Evolutionary conservation across 2,329 filamentous ascomycete species (phyloP), one percentile per base, ranked within the genome.

Genomic region (Xylariaceae sp.): DNA sequence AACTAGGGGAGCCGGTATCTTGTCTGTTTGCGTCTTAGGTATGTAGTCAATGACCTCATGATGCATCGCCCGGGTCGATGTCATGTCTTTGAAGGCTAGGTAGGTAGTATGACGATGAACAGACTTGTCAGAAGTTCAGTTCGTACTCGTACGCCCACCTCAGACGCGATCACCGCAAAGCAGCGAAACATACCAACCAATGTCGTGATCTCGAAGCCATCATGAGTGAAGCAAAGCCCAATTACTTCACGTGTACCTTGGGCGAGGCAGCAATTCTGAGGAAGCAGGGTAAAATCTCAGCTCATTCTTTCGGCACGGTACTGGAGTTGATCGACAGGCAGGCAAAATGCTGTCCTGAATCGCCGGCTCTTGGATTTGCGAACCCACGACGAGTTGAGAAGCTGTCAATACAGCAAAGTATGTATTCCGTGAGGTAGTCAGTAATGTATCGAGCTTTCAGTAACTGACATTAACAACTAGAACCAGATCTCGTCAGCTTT

Each of bases 211-310:
- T 50, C 37, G 10, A 55, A 11, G 44, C 42, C 23, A 55, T 10
- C 10, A 66, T 64, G 64, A 50, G 30, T 9, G 39, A 39, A 34
- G 9, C 37, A 13, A 55, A 68, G 9, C 56, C 66, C 8, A 84
- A 80, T 59, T 85, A 86, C 69, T 87, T 87, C 66, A 79, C 79
- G 2, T 87, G 84, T 69, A 86, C 83, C 0, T 75, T 87, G 1
- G 84, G 82, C 1, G 77, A 86, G 67, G 82, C 82, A 9, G 72
- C 74, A 0, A 61, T 63, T 1, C 63, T 79, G 15, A 75, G 73
- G 15, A 61, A 67, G 15, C 54, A 56, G 2, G 15, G 47, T 4
- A 15, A 4, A 4, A 39, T 17, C 1, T 62, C 67, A 8, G 66
- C 69, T 6, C 74, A 73, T 35, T 69, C 71, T 0, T 80, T 76